phyloP scores from a whole-genome alignment of 1,139 yeast species.

The Groenewaldozyma auringiensis region DNA sequence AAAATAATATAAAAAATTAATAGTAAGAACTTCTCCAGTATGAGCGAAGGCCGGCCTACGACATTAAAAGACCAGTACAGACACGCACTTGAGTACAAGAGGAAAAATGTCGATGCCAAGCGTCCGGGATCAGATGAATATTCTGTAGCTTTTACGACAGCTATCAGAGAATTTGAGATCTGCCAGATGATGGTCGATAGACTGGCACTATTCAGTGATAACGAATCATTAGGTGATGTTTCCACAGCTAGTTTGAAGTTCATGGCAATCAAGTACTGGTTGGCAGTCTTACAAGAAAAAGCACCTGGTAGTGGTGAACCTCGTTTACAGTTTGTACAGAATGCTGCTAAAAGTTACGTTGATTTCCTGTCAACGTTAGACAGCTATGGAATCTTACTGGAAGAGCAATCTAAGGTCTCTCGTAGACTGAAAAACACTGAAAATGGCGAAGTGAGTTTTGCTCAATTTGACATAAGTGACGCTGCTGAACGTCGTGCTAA shows the following conservation, averaged over 20 bases:
- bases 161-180: slow-evolving; percentile 13
- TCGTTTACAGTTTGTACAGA: slow-evolving; percentile 16
- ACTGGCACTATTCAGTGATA: slow-evolving; percentile 48
- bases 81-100: slow-evolving; percentile 3
- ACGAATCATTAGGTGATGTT: slow-evolving; percentile 52
- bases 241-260: slow-evolving; percentile 48
- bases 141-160: slow-evolving; percentile 15
- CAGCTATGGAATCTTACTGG: slow-evolving; percentile 20
- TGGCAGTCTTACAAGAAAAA: slow-evolving; percentile 34
- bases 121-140: slow-evolving; percentile 15
- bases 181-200: slow-evolving; percentile 23
- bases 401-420: slow-evolving; percentile 12
- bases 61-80: slow-evolving; percentile 6
- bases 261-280: slow-evolving; percentile 42
- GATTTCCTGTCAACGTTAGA: slow-evolving; percentile 22
- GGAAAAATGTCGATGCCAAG: slow-evolving; percentile 5
- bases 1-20: too few species aligned
- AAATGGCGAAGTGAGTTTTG: slow-evolving; percentile 14
- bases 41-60: slow-evolving; percentile 2
- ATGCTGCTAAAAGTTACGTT: slow-evolving; percentile 18
- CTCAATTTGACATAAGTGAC: slow-evolving; percentile 32
- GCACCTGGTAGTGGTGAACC: slow-evolving; percentile 12
- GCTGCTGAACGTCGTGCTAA: slow-evolving; percentile 56
- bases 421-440: slow-evolving; percentile 8
- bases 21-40: slow-evolving; percentile 1